Conservation (phyloP, 495 filamentous ascomycete species). For the Neurospora discreta region DNA sequence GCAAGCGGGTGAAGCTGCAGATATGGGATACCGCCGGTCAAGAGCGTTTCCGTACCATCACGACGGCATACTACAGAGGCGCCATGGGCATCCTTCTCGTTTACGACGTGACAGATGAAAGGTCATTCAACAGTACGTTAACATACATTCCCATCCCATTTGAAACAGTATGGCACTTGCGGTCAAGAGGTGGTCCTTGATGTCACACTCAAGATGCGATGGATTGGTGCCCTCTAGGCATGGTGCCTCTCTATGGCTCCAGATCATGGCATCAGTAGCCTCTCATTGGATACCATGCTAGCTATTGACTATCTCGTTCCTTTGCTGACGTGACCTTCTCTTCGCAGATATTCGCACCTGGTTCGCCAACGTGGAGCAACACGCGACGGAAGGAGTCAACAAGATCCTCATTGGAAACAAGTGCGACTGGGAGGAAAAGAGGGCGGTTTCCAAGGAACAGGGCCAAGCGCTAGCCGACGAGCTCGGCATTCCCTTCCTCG, state of each 20-base stretch:
- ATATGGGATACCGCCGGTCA: conserved; percentile 99
- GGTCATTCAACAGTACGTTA: conserved; percentile 89
- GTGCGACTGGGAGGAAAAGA: conserved; percentile 99
- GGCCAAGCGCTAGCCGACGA: conserved; percentile 92
- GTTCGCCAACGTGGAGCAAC: conserved; percentile 99
- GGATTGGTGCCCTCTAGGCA: not conserved
- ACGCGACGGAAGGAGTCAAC: conserved; percentile 98
- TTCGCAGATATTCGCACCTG: conserved; percentile 87
- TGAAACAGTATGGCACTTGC: not conserved
- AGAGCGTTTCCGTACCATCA: conserved; percentile 96
- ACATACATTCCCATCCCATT: not conserved
- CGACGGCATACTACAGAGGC: conserved; percentile 94
- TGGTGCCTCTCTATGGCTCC: not conserved
- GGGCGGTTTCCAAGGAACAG: conserved; percentile 82
- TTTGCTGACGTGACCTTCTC: not conserved
- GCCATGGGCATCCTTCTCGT: conserved; percentile 98
- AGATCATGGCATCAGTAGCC: not conserved
- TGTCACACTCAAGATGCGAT: not conserved
- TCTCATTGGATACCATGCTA: not conserved
- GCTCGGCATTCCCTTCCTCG: conserved; percentile 94
- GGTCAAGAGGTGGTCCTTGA: not conserved
- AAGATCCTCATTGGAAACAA: conserved; percentile 99
- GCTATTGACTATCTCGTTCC: not conserved
- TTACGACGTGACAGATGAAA: conserved; percentile 96
- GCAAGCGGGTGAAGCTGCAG: conserved; percentile 96